Base-by-base conservation (phyloP, 164 flowering plant genomes). In the Cinnamomum micranthum region DNA sequence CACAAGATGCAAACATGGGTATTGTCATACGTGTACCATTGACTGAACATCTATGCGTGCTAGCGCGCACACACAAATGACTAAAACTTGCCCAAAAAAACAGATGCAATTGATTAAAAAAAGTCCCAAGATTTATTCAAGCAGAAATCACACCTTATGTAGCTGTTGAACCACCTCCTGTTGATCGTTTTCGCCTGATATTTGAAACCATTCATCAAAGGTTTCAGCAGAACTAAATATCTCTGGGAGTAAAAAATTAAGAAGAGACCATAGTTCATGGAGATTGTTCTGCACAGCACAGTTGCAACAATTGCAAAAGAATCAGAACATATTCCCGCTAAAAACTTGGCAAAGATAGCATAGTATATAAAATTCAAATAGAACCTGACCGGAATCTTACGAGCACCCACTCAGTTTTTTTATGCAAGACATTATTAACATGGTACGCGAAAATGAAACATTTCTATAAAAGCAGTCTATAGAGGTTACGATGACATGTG, bases 131-230 rank as follows among this genome's bases (percentile, higher is more conserved):
- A 65, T 23, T 41, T 10, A 68, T 11, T 28, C 25, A 60, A 31
- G 71, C 47, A 31, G n/a, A 71, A 65, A 33, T 5, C 69, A 13
- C 77, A 94, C 99, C 98, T 96, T 96, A 80, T 96, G 99, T 73
- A 96, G 92, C 66, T 96, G 99, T 77, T 96, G 97, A 77, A 94
- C 99, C 80, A 96, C 98, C 80, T 94, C 99, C 69, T 96, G 95
- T 86, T 95, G 95, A 72, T 96, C 98, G 84, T 88, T 92, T 31
- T 96, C 99, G 72, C 93, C 97, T 79, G 98, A 94, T 79, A 96
- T 96, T 87, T 94, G 97, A 81, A 96, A 96, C 99, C 99, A 96
- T 73, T 96, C 98, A 83, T 96, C 99, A 87, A 96, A 96, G 55
- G 99, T 92, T 80, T 96, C 99, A 69, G 99, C 95, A 33, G 98